Evolutionary conservation across 2,329 filamentous ascomycete genomes (phyloP).

Genomic region (Elsinoe perseae): DNA sequence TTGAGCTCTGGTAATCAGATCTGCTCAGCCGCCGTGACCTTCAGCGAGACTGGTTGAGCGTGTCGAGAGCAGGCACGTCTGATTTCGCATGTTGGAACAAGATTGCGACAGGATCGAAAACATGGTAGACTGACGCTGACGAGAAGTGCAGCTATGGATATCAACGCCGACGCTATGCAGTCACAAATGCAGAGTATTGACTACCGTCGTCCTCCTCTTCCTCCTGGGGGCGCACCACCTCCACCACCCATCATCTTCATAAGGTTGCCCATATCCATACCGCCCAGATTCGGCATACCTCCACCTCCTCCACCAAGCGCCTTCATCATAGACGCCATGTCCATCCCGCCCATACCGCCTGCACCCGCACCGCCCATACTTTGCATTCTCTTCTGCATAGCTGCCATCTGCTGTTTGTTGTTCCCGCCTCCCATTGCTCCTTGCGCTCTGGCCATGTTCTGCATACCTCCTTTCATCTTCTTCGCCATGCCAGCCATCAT

Average conservation of each 20-base stretch:
- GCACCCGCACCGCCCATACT: slow-evolving; percentile 69
- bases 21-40: slow-evolving; percentile 39
- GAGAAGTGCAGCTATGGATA: not conserved
- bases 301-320: slow-evolving; percentile 59
- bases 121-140: not conserved
- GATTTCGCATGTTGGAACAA: slow-evolving; percentile 23
- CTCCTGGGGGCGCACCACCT: slow-evolving; percentile 38
- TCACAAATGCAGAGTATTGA: not conserved
- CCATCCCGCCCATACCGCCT: slow-evolving; percentile 59
- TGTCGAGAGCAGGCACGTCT: slow-evolving; percentile 45
- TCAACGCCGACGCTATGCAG: slow-evolving; percentile 20
- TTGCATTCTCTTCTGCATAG: slow-evolving; percentile 92
- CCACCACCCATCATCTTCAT: slow-evolving; percentile 59
- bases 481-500: slow-evolving; percentile 99
- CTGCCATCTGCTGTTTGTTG: slow-evolving; percentile 86
- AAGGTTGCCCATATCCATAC: slow-evolving; percentile 62
- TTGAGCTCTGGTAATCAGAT: slow-evolving; percentile 44
- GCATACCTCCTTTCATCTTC: slow-evolving; percentile 96
- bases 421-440: slow-evolving; percentile 86
- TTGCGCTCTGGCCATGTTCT: slow-evolving; percentile 92
- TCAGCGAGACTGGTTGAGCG: slow-evolving; percentile 41
- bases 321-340: slow-evolving; percentile 82
- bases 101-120: not conserved
- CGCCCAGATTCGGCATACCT: slow-evolving; percentile 54
- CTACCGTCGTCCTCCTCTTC: slow-evolving; percentile 18